Percentiles rank a stretch among this genome's conserved stretches.
Conservation (phyloP, 2,329 filamentous ascomycete species). For the Neonectria faginata region DNA sequence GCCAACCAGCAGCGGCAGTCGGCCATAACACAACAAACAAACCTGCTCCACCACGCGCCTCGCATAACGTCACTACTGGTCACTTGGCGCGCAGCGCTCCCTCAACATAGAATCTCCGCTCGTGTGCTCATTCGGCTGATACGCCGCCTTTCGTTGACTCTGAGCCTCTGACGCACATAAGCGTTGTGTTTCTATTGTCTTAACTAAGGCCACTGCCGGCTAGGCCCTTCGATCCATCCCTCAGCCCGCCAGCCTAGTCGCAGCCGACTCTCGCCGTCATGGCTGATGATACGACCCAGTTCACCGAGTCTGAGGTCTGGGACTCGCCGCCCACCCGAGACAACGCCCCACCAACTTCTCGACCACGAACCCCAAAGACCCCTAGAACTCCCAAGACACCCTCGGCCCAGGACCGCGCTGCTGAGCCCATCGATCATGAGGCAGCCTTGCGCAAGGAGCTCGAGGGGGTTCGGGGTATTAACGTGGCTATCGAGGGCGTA, state of each 20-base stretch:
- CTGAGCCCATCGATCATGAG: constrained; percentile 73
- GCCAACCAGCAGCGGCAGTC: constrained; percentile 25
- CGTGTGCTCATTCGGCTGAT: constrained; percentile 20
- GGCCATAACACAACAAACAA: constrained; percentile 25
- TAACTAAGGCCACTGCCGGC: constrained; percentile 19
- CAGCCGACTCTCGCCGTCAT: constrained; percentile 48
- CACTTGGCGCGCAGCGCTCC: constrained; percentile 10
- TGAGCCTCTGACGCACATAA: constrained; percentile 7
- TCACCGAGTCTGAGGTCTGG: constrained; percentile 63
- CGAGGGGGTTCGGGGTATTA: constrained; percentile 85
- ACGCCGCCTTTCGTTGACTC: constrained; percentile 25
- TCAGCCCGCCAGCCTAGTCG: background rate
- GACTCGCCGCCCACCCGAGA: constrained; percentile 58
- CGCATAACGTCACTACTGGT: constrained; percentile 6
- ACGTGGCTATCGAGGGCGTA: constrained; percentile 85
- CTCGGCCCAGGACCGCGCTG: constrained; percentile 52
- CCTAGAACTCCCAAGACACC: constrained; percentile 62
- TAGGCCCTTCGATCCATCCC: constrained; percentile 18
- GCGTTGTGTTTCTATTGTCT: constrained; percentile 7
- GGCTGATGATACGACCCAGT: constrained; percentile 57
- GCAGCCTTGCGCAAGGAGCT: constrained; percentile 81
- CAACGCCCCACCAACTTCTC: constrained; percentile 45
- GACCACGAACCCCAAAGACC: constrained; percentile 54
- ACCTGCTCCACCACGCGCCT: constrained; percentile 7
- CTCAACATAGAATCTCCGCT: constrained; percentile 21